Evolutionary conservation across 768 basidiomycete species (phyloP).

Genomic region (Phanerochaete carnosa): DNA sequence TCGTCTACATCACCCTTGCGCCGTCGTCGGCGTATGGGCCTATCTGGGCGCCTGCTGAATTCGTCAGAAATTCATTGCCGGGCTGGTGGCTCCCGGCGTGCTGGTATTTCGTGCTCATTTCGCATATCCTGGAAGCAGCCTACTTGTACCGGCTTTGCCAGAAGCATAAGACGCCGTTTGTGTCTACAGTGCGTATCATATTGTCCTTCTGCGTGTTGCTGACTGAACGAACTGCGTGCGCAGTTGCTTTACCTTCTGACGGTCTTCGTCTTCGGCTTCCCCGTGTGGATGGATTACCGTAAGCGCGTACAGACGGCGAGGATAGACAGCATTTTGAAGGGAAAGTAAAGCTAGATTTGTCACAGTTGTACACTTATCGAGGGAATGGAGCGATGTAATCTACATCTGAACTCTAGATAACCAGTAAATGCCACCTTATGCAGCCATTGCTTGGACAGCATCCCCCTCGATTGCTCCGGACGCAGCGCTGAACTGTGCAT

Average conservation of each 20-base stretch:
- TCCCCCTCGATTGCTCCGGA: not conserved
- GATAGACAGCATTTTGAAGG: constrained; percentile 81
- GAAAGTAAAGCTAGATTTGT: no score
- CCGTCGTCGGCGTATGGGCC: constrained; percentile 21
- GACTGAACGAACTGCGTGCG: not conserved
- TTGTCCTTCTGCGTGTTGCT: not conserved
- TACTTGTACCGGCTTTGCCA: constrained; percentile 47
- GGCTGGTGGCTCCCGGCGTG: constrained; percentile 24
- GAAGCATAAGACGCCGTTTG: constrained; percentile 47
- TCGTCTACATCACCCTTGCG: constrained; percentile 33
- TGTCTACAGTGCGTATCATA: constrained; percentile 32
- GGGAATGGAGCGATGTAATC: no score
- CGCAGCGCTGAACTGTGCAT: not conserved
- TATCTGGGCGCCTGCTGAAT: constrained; percentile 17
- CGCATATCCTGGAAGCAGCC: constrained; percentile 45
- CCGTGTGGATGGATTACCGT: constrained; percentile 51
- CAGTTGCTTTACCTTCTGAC: constrained; percentile 53
- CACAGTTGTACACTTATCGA: no score
- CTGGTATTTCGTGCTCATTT: constrained; percentile 30
- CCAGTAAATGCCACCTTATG: no score
- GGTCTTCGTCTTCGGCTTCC: constrained; percentile 52
- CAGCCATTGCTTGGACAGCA: not conserved
- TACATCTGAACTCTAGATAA: no score
- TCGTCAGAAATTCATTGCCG: constrained; percentile 13
- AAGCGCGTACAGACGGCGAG: constrained; percentile 61